A percentile compares a stretch with the other conserved stretches of the same genome.
These are phyloP conservation scores for Pichia phayaonensis DNA, from an alignment of 805 yeast species.

Conservation along the genomic window DNA sequence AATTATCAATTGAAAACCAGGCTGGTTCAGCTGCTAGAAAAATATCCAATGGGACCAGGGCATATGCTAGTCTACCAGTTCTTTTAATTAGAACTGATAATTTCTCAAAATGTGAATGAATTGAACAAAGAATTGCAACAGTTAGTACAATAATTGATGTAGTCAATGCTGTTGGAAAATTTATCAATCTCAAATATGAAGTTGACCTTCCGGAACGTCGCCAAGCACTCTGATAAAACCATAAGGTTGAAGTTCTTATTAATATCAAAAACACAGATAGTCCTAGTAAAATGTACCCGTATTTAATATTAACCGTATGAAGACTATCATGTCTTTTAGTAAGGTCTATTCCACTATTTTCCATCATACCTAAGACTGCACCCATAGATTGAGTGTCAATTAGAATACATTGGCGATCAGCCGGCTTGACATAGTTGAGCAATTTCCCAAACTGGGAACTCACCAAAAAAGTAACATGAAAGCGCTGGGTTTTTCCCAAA, in stretches of 20 bases:
- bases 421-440: neutral
- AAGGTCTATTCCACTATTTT: neutral
- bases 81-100: constrained; percentile 41
- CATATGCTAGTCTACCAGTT: constrained; percentile 54
- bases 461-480: neutral
- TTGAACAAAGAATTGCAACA: neutral
- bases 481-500: neutral
- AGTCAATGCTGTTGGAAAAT: constrained; percentile 10
- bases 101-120: constrained; percentile 27
- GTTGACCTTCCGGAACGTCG: constrained; percentile 32
- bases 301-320: constrained; percentile 51
- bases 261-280: constrained; percentile 35
- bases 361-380: neutral
- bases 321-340: constrained; percentile 40
- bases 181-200: constrained; percentile 25
- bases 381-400: neutral
- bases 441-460: neutral
- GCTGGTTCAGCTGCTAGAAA: constrained; percentile 50
- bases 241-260: constrained; percentile 28
- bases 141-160: neutral
- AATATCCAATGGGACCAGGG: constrained; percentile 50
- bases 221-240: constrained; percentile 32
- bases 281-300: constrained; percentile 47
- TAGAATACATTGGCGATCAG: neutral
- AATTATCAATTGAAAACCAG: constrained; percentile 39